These are phyloP conservation scores for Talaromyces islandicus DNA, from an alignment of 2,329 filamentous ascomycete genomes.

Conservation along the genomic window DNA sequence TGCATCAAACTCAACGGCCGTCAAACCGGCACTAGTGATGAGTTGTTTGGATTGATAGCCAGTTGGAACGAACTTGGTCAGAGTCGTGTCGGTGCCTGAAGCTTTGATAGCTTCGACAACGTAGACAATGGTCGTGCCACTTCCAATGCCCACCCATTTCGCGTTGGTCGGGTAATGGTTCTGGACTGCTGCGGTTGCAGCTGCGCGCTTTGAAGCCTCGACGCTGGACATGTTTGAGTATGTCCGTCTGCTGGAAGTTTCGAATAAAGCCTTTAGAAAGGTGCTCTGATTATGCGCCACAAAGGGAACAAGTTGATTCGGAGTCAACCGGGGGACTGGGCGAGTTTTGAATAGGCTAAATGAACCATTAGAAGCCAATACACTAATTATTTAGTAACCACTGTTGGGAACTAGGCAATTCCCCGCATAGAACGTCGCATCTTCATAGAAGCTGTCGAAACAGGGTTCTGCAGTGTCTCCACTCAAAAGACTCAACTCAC, in stretches of 20 bases:
- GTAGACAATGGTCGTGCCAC: constrained; percentile 61
- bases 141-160: constrained; percentile 59
- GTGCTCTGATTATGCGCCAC: not conserved
- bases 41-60: constrained; percentile 86
- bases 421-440: not conserved
- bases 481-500: not conserved
- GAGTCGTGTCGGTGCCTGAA: constrained; percentile 37
- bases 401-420: not conserved
- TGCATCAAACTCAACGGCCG: constrained; percentile 70
- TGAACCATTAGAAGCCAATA: not conserved
- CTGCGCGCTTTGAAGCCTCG: constrained; percentile 56
- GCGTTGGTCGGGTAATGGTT: constrained; percentile 56
- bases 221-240: constrained; percentile 32
- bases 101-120: constrained; percentile 60
- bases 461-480: not conserved
- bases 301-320: not conserved
- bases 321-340: not conserved
- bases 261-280: not conserved
- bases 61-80: constrained; percentile 84
- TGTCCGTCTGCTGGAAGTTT: not conserved
- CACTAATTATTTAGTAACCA: not conserved
- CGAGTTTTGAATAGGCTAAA: not conserved
- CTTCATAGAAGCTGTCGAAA: not conserved
- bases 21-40: constrained; percentile 71
- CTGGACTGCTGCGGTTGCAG: constrained; percentile 51